Evolutionary conservation across 768 basidiomycete species (phyloP).

Genomic region (Megacollybia marginata): DNA sequence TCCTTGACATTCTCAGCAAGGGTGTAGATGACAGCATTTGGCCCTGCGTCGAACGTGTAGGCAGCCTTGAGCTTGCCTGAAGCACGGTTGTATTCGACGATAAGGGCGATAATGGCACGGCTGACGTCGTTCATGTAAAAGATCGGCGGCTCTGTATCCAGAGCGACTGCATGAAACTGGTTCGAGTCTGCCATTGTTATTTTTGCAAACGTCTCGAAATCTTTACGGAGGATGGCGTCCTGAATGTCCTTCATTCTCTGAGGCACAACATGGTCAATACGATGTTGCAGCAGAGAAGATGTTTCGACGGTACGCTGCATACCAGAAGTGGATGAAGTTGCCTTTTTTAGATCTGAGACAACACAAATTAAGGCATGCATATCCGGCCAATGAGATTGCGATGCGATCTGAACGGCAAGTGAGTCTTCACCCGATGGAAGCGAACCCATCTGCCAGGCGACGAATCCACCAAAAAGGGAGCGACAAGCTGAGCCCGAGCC

Average conservation of each 20-base stretch:
- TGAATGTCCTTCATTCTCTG: constrained; percentile 76
- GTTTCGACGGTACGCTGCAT: constrained; percentile 99
- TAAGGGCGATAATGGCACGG: constrained; percentile 82
- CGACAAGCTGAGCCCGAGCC: constrained; percentile 98
- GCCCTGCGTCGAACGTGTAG: constrained; percentile 99
- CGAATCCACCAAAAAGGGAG: constrained; percentile 95
- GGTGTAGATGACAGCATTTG: constrained; percentile 97
- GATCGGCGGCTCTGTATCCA: constrained; percentile 96
- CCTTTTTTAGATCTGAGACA: constrained; percentile 94
- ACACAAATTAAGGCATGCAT: constrained; percentile 97
- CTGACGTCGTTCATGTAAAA: constrained; percentile 99
- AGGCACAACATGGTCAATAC: constrained; percentile 83
- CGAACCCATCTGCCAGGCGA: constrained; percentile 85
- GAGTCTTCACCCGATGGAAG: constrained; percentile 73
- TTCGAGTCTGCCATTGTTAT: constrained; percentile 98
- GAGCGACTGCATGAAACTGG: constrained; percentile 96
- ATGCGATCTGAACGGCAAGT: constrained; percentile 80
- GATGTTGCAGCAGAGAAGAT: constrained; percentile 78
- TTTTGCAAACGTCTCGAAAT: constrained; percentile 84
- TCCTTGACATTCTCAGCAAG: constrained; percentile 67
- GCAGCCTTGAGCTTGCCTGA: constrained; percentile 71
- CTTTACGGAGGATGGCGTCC: constrained; percentile 66
- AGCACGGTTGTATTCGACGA: constrained; percentile 87
- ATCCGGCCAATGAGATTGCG: constrained; percentile 85
- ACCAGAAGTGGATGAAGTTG: constrained; percentile 87